A percentile compares a stretch with the other conserved stretches of the same genome.
These are phyloP conservation scores for Clarireedia homoeocarpa DNA, from an alignment of 2,329 filamentous ascomycete species.

Conservation along the genomic window DNA sequence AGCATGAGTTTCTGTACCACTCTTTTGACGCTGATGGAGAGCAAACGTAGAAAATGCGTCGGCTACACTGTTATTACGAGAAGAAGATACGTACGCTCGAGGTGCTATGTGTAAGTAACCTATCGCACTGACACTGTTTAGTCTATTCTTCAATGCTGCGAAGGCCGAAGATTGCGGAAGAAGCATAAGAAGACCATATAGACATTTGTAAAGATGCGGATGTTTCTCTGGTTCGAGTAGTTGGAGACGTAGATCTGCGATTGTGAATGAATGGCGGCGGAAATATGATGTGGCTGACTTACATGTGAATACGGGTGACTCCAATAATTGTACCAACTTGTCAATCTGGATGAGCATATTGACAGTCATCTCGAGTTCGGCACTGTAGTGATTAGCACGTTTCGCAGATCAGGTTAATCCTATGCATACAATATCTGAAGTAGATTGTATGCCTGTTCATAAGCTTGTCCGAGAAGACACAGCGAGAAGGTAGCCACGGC, in stretches of 20 bases:
- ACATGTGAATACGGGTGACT: conserved; percentile 98
- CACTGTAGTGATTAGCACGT: conserved; percentile 45
- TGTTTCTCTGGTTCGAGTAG: conserved; percentile 92
- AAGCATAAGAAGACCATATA: conserved; percentile 95
- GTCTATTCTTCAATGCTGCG: conserved; percentile 87
- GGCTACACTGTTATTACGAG: conserved; percentile 30
- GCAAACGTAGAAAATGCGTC: conserved; percentile 27
- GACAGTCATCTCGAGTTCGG: conserved; percentile 96
- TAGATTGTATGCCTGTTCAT: conserved; percentile 94
- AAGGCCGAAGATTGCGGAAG: conserved; percentile 97
- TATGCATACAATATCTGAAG: conserved; percentile 76
- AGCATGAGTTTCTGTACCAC: conserved; percentile 26
- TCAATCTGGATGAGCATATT: conserved; percentile 98
- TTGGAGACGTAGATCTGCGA: conserved; percentile 79
- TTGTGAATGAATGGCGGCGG: neutral
- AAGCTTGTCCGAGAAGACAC: conserved; percentile 90
- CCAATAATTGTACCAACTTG: conserved; percentile 91
- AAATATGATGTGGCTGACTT: conserved; percentile 30
- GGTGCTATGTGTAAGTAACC: conserved; percentile 83
- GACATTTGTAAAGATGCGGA: conserved; percentile 92
- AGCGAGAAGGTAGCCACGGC: conserved; percentile 95
- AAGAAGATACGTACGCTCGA: conserved; percentile 56
- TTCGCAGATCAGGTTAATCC: neutral
- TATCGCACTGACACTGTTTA: conserved; percentile 96
- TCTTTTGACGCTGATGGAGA: conserved; percentile 27